Evolutionary conservation across 257 asterid species (phyloP).

Genomic region (Vinca minor): DNA sequence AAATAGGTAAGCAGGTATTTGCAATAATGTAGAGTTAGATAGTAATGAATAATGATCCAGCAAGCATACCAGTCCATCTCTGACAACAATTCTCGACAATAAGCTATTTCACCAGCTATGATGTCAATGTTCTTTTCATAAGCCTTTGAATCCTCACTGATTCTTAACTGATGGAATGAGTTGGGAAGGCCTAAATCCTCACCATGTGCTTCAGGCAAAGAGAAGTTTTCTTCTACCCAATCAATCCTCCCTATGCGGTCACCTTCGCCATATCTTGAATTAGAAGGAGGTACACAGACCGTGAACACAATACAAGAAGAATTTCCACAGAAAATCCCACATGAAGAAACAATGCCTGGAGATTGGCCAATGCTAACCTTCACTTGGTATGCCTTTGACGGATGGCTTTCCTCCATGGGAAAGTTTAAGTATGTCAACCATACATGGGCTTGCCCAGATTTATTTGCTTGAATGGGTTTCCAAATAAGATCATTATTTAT

Average conservation of each 20-base stretch:
- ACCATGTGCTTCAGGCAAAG: conserved; percentile 28
- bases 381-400: conserved; percentile 41
- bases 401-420: conserved; percentile 37
- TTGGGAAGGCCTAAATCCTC: conserved; percentile 29
- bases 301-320: conserved; percentile 46
- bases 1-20: conserved; percentile 12
- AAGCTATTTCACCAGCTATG: conserved; percentile 56
- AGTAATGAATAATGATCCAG: conserved; percentile 1
- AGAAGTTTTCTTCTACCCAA: conserved; percentile 55
- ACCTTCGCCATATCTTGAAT: conserved; percentile 27
- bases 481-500: conserved; percentile 36
- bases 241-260: conserved; percentile 32
- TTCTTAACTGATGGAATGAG: conserved; percentile 33
- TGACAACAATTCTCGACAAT: conserved; percentile 63
- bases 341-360: conserved; percentile 52
- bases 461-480: conserved; percentile 56
- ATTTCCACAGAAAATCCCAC: conserved; percentile 41
- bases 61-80: conserved; percentile 56
- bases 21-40: conserved; percentile 11
- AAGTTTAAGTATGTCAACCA: conserved; percentile 58
- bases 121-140: conserved; percentile 41
- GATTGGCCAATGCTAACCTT: conserved; percentile 41
- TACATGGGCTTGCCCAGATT: conserved; percentile 44
- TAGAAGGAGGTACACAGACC: conserved; percentile 29
- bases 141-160: conserved; percentile 27